Evolutionary conservation across 2,329 filamentous ascomycete genomes (phyloP), one percentile per base, ranked within the genome.

Genomic region (Arachnomyces sp.): DNA sequence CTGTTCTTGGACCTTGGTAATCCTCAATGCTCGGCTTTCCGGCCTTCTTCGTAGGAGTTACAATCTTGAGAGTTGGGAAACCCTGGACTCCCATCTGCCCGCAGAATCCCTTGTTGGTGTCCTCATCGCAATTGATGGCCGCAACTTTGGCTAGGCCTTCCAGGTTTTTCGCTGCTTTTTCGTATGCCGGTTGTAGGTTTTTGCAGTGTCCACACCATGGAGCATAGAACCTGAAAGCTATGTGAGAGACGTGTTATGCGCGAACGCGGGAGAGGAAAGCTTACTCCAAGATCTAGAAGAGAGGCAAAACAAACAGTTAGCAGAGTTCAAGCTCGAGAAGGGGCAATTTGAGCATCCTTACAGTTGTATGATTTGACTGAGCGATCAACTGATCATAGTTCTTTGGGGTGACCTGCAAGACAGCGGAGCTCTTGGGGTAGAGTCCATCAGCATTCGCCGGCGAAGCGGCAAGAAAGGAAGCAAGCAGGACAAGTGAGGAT

Each of bases 131-230:
- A 65, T 98, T 84, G 49, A 98, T 73, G 40, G 93, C 92, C 35
- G 87, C 92, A 31, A 98, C 90, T 56, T 94, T 93, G 54, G 88
- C 92, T 11, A 96, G 74, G 11, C 92, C 92, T n/a, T 83, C 77
- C 43, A 98, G 81, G 54, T 81, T 87, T 55, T 82, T 84, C 52
- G 92, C 92, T 2, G 82, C 89, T 65, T 94, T 94, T 64, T 96
- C 90, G 66, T 92, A 98, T 33, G 86, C 85, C 2, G 89, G 90
- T 67, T 95, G 89, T 56, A 98, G 82, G 66, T 84, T 95, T 67
- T 94, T 77, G 70, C 92, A 98, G 67, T 96, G 92, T 31, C 90
- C 92, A 57, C 92, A 96, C 90, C 90, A 96, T 16, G 90, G 90
- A 7, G 90, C 90, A 58, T 94, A 96, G 74, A 96, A 96, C 66